Conservation (phyloP, 2,329 filamentous ascomycete species). For the Claviceps humidiphila region DNA sequence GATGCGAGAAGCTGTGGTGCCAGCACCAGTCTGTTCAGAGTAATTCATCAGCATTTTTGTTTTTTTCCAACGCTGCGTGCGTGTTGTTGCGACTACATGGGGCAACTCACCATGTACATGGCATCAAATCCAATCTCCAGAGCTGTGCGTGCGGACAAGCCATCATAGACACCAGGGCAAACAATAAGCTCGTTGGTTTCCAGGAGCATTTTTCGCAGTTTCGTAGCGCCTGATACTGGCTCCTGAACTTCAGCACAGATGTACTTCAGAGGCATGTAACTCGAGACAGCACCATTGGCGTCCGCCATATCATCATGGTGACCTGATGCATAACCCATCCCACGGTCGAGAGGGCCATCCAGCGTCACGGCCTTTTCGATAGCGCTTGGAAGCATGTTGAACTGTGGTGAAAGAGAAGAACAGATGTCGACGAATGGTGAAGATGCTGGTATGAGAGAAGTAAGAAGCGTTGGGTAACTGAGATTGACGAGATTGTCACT, state of each 20-base stretch:
- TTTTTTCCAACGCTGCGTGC: neutral
- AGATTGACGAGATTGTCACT: neutral
- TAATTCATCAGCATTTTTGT: neutral
- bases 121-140: slow-evolving; percentile 47
- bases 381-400: slow-evolving; percentile 6
- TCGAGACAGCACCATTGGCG: neutral
- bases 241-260: slow-evolving; percentile 5
- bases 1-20: slow-evolving; percentile 46
- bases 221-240: slow-evolving; percentile 16
- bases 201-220: slow-evolving; percentile 27
- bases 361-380: slow-evolving; percentile 4
- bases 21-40: slow-evolving; percentile 42
- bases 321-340: slow-evolving; percentile 3
- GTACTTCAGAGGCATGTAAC: slow-evolving; percentile 6
- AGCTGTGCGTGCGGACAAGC: slow-evolving; percentile 50
- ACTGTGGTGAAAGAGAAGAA: neutral
- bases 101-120: slow-evolving; percentile 48
- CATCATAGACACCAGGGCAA: slow-evolving; percentile 56
- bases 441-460: neutral
- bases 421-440: neutral
- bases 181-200: slow-evolving; percentile 34
- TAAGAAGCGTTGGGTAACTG: neutral
- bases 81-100: neutral
- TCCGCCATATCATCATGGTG: neutral
- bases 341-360: slow-evolving; percentile 3